Conservation (phyloP, 768 basidiomycete genomes). For the Mycena albidolilacea region DNA sequence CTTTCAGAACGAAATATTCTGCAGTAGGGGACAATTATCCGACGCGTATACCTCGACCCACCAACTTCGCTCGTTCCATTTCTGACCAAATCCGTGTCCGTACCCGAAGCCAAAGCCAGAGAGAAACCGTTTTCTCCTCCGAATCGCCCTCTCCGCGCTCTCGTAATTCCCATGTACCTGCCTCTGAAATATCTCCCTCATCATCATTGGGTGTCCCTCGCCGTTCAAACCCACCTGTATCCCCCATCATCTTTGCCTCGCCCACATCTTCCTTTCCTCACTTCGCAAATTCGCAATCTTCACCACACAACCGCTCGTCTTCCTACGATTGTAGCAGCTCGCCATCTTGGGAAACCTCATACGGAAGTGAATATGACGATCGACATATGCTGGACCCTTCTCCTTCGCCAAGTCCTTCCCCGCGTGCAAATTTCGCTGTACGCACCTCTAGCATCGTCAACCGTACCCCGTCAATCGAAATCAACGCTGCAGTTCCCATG, state of each 20-base stretch:
- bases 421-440: constrained; percentile 28
- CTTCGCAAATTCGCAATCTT: constrained; percentile 31
- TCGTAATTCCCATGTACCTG: constrained; percentile 6
- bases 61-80: constrained; percentile 12
- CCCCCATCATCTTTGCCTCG: constrained; percentile 47
- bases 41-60: constrained; percentile 40
- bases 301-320: constrained; percentile 36
- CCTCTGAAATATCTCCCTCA: constrained; percentile 23
- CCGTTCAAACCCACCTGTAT: constrained; percentile 30
- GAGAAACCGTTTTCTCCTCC: constrained; percentile 18
- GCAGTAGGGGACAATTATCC: constrained; percentile 27
- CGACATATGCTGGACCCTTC: constrained; percentile 35
- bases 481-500: constrained; percentile 41
- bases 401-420: constrained; percentile 34
- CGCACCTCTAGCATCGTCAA: constrained; percentile 25
- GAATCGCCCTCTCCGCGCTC: constrained; percentile 37
- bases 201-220: constrained; percentile 13
- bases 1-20: constrained; percentile 32
- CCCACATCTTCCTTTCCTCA: constrained; percentile 43
- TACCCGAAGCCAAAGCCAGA: constrained; percentile 7
- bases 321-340: constrained; percentile 42
- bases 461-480: constrained; percentile 43
- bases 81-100: constrained; percentile 18
- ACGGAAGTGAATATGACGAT: constrained; percentile 41
- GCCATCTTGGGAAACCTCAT: constrained; percentile 49